A percentile compares a stretch with the other conserved stretches of the same genome.
Conservation (phyloP, 2,329 filamentous ascomycete genomes). For the Zalaria obscura region DNA sequence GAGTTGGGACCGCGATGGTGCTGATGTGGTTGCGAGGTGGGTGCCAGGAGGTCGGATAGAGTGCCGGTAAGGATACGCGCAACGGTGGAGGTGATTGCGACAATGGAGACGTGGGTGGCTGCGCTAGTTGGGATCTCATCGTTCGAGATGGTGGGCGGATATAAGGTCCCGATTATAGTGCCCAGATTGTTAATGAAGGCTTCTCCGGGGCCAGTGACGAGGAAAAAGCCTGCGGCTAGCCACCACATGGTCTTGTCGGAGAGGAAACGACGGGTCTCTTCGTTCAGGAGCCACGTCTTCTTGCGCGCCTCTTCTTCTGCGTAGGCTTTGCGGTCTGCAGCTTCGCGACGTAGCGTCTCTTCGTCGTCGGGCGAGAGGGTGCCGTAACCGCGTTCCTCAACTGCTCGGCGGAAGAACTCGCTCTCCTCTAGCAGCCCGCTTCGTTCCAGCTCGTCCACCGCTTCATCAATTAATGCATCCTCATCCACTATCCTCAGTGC, state of each 20-base stretch:
- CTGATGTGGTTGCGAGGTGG: constrained; percentile 36
- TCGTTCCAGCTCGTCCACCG: constrained; percentile 78
- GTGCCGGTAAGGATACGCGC: constrained; percentile 81
- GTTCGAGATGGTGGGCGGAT: constrained; percentile 38
- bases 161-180: constrained; percentile 79
- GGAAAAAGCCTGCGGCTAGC: constrained; percentile 78
- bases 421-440: constrained; percentile 70
- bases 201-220: constrained; percentile 90
- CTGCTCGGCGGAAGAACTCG: constrained; percentile 50
- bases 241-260: constrained; percentile 91
- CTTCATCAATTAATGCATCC: constrained; percentile 75
- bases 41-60: constrained; percentile 76
- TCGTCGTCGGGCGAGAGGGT: constrained; percentile 37
- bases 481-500: constrained; percentile 69
- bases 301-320: constrained; percentile 49
- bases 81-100: constrained; percentile 81
- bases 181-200: constrained; percentile 96
- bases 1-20: constrained; percentile 34
- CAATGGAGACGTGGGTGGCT: constrained; percentile 82
- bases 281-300: constrained; percentile 84
- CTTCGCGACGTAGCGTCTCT: constrained; percentile 28
- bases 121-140: constrained; percentile 40
- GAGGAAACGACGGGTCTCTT: constrained; percentile 75
- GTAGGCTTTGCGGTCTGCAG: constrained; percentile 29
- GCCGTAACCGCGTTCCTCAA: constrained; percentile 45